Percentiles rank a stretch among this genome's conserved stretches.
Conservation (phyloP, 2,329 filamentous ascomycete species). For the Aspergillus puulaauensis region DNA sequence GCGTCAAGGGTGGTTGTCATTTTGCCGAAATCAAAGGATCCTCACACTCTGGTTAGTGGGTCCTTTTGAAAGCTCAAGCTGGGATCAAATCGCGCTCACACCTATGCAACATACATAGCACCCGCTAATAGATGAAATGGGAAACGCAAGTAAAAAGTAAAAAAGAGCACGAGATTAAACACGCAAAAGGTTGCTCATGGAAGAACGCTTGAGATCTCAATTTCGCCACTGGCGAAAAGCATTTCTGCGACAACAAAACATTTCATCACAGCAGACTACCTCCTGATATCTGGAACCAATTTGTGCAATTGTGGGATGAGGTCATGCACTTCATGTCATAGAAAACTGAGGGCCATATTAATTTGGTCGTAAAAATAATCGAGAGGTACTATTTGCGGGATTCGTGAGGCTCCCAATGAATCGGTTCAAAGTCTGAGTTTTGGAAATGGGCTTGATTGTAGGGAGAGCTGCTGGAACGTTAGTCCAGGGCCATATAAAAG, state of each 20-base stretch:
- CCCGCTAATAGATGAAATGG: conserved; percentile 16
- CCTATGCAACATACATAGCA: conserved; percentile 19
- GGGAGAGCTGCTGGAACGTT: conserved; percentile 34
- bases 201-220: background rate
- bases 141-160: background rate
- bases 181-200: background rate
- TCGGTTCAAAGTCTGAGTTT: conserved; percentile 47
- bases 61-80: background rate
- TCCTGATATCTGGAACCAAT: background rate
- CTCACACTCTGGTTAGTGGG: background rate
- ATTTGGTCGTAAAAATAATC: background rate
- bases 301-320: background rate
- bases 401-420: conserved; percentile 45
- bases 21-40: background rate
- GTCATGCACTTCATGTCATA: conserved; percentile 1
- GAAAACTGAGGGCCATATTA: background rate
- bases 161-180: background rate
- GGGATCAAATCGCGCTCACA: conserved; percentile 18
- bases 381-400: conserved; percentile 28
- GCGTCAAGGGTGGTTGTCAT: background rate
- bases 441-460: conserved; percentile 49
- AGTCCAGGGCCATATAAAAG: background rate
- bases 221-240: background rate
- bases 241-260: background rate
- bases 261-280: conserved; percentile 1